A percentile compares a stretch with the other conserved stretches of the same genome.
Conservation (phyloP, 208 protist genomes). For the Trypanosoma rangeli region DNA sequence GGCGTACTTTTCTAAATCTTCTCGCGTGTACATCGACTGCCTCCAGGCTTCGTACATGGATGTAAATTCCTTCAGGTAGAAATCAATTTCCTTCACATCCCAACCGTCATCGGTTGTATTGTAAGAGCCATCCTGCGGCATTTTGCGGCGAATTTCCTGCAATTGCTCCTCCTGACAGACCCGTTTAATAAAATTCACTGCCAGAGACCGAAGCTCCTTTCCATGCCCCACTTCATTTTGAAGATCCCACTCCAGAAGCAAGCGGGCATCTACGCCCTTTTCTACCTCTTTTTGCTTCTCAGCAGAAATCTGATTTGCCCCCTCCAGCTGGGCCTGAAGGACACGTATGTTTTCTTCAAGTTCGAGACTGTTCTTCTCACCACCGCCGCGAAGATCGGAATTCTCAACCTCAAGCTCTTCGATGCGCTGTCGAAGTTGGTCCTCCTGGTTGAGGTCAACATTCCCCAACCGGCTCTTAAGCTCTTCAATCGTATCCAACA, state of each 20-base stretch:
- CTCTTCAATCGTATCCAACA: slow-evolving; percentile 89
- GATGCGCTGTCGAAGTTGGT: slow-evolving; percentile 84
- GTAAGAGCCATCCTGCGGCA: slow-evolving; percentile 70
- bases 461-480: slow-evolving; percentile 84
- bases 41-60: slow-evolving; percentile 78
- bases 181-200: slow-evolving; percentile 88
- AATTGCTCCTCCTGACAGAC: slow-evolving; percentile 78
- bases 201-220: slow-evolving; percentile 65
- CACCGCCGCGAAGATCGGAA: slow-evolving; percentile 67
- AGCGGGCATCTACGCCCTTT: slow-evolving; percentile 51
- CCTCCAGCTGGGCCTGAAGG: slow-evolving; percentile 74
- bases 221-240: slow-evolving; percentile 60
- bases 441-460: slow-evolving; percentile 90
- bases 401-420: slow-evolving; percentile 92
- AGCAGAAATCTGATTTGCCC: slow-evolving; percentile 57
- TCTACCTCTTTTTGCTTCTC: slow-evolving; percentile 65
- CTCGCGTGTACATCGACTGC: slow-evolving; percentile 77
- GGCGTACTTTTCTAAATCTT: slow-evolving; percentile 88
- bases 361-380: slow-evolving; percentile 79
- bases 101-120: slow-evolving; percentile 66
- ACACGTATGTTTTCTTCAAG: slow-evolving; percentile 73
- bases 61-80: slow-evolving; percentile 74
- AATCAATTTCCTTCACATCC: slow-evolving; percentile 87
- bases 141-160: slow-evolving; percentile 49
- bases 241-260: slow-evolving; percentile 70